Conservation (phyloP, 805 yeast genomes). For the Candida railenensis region DNA sequence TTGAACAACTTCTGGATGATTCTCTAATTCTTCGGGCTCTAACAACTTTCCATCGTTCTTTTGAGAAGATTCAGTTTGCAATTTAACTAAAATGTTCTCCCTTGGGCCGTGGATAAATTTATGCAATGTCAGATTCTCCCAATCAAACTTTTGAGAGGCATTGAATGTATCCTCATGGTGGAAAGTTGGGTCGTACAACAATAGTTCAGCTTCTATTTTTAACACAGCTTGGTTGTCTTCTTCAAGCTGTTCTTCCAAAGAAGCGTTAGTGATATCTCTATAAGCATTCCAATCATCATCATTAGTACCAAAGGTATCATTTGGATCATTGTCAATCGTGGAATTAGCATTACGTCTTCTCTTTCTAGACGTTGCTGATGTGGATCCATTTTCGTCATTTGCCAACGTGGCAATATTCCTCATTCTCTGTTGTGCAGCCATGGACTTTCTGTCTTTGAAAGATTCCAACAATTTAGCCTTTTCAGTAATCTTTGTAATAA, state of each 20-base stretch:
- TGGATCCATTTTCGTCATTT: conserved; percentile 54
- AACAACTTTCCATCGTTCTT: neutral
- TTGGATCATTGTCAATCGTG: conserved; percentile 85
- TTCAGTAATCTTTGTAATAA: conserved; percentile 66
- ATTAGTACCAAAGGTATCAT: conserved; percentile 90
- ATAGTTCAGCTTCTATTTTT: conserved; percentile 68
- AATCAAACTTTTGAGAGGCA: conserved; percentile 66
- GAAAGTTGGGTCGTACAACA: conserved; percentile 83
- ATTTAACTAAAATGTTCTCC: conserved; percentile 61
- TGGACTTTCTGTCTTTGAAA: conserved; percentile 82
- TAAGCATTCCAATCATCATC: conserved; percentile 96
- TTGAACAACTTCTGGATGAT: conserved; percentile 64
- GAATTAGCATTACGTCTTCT: conserved; percentile 49
- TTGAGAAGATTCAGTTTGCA: conserved; percentile 39
- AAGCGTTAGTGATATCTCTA: conserved; percentile 72
- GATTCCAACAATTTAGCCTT: conserved; percentile 71
- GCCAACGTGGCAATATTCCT: conserved; percentile 86
- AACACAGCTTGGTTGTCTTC: conserved; percentile 62
- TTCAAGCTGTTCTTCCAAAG: conserved; percentile 78
- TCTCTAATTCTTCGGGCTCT: conserved; percentile 40
- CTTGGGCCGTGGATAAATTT: conserved; percentile 88
- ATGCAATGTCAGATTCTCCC: conserved; percentile 79
- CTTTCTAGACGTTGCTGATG: conserved; percentile 48
- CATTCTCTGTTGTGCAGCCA: conserved; percentile 91
- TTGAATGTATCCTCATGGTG: conserved; percentile 83